A percentile compares a stretch with the other conserved stretches of the same genome.
Evolutionary conservation across 805 yeast genomes (phyloP).

Genomic region (Wickerhamomyces hampshirensis): DNA sequence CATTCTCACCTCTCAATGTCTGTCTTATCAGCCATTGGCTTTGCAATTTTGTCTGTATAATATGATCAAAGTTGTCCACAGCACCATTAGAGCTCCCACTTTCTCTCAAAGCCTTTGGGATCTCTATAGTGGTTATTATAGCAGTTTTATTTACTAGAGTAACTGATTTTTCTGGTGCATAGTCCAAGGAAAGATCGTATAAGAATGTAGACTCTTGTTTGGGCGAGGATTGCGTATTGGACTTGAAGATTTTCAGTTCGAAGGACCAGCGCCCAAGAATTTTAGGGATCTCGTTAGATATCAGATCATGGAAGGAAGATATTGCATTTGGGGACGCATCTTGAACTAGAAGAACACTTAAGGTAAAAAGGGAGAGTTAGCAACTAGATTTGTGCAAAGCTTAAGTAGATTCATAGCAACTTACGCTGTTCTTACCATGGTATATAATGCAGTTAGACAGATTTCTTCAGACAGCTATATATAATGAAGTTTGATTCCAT

Average conservation of each 20-base stretch:
- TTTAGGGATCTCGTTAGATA: conserved; percentile 63
- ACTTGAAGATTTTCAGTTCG: conserved; percentile 61
- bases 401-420: neutral
- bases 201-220: conserved; percentile 21
- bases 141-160: conserved; percentile 24
- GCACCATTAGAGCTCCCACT: conserved; percentile 50
- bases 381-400: neutral
- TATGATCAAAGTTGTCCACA: conserved; percentile 51
- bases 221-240: conserved; percentile 40
- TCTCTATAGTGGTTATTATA: conserved; percentile 24
- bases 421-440: conserved; percentile 7
- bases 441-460: too few species aligned
- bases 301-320: conserved; percentile 62
- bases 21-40: conserved; percentile 70
- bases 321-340: conserved; percentile 56
- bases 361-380: neutral
- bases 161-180: conserved; percentile 15
- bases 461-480: too few species aligned
- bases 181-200: conserved; percentile 13
- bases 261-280: conserved; percentile 63
- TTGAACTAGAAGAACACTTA: conserved; percentile 37
- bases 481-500: too few species aligned
- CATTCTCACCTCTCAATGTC: conserved; percentile 69
- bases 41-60: conserved; percentile 54
- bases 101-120: conserved; percentile 31